phyloP scores from a whole-genome alignment of 1,139 yeast genomes.

The Hyphopichia burtonii region DNA sequence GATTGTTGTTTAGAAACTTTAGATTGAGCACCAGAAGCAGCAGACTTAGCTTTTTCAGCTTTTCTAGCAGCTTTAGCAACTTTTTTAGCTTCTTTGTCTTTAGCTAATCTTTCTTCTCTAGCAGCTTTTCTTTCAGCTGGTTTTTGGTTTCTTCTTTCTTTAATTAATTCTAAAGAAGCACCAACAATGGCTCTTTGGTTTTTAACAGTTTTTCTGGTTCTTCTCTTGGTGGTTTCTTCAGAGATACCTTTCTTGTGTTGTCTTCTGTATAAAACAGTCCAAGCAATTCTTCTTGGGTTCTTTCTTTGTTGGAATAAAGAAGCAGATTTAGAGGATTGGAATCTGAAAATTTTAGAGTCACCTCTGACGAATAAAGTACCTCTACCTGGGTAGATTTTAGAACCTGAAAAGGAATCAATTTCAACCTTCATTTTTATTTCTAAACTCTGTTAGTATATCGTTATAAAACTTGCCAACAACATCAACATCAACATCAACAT shows the following conservation, averaged over 20 bases:
- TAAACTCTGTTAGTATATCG: constrained; percentile 18
- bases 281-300: constrained; percentile 99
- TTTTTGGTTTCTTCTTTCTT: constrained; percentile 94
- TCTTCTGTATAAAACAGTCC: constrained; percentile 99
- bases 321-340: constrained; percentile 97
- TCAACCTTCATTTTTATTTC: constrained; percentile 86
- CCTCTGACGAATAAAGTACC: constrained; percentile 99
- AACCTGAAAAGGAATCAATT: constrained; percentile 99
- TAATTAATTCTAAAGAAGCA: constrained; percentile 97
- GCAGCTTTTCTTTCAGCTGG: constrained; percentile 98
- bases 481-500: too few species aligned
- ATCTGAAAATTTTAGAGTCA: constrained; percentile 99
- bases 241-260: constrained; percentile 99
- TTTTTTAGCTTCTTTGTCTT: constrained; percentile 96
- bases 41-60: constrained; percentile 88
- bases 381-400: constrained; percentile 99
- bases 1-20: constrained; percentile 82
- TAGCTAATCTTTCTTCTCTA: constrained; percentile 87
- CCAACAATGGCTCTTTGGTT: constrained; percentile 99
- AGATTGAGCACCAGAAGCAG: constrained; percentile 65
- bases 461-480: too few species aligned
- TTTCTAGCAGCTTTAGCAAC: constrained; percentile 91
- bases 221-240: constrained; percentile 97
- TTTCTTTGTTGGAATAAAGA: constrained; percentile 99
- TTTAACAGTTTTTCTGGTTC: constrained; percentile 96